These are phyloP conservation scores for Lycium barbarum DNA, from an alignment of 257 asterid species.

Conservation along the genomic window DNA sequence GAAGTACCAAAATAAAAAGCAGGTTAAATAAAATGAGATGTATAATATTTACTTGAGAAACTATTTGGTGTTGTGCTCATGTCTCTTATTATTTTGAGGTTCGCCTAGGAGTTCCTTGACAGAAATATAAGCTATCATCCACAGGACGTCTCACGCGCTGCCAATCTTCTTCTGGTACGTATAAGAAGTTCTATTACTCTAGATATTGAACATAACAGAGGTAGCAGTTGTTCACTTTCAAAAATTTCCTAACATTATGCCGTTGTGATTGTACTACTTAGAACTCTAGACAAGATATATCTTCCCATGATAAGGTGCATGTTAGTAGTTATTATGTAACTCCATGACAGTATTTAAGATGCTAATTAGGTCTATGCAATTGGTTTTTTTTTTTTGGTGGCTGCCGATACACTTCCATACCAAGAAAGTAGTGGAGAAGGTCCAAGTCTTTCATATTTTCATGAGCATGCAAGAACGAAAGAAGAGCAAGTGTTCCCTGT, in stretches of 20 bases:
- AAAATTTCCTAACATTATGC: neutral
- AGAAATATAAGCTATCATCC: constrained; percentile 74
- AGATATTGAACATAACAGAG: neutral
- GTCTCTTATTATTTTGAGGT: neutral
- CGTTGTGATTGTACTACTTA: neutral
- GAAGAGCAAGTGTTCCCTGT: neutral
- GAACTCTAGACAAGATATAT: constrained; percentile 4
- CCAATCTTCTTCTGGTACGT: constrained; percentile 86
- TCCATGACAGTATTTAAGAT: constrained; percentile 1
- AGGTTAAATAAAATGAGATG: neutral
- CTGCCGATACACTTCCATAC: no score
- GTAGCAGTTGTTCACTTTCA: neutral
- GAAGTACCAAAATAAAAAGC: neutral
- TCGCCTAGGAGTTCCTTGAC: constrained; percentile 63
- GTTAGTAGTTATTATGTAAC: no score
- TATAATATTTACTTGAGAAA: neutral
- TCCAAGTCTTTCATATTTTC: neutral
- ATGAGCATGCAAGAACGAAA: neutral
- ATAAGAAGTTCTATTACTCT: constrained; percentile 30
- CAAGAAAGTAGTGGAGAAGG: no score
- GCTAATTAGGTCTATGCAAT: neutral
- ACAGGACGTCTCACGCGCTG: constrained; percentile 87
- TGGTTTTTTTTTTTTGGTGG: neutral
- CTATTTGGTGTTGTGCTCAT: constrained; percentile 21
- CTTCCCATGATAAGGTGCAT: constrained; percentile 10